Evolutionary conservation across 139 green algal genomes (phyloP), one percentile per base, ranked within the genome.

Genomic region (Picochlorum sp.): DNA sequence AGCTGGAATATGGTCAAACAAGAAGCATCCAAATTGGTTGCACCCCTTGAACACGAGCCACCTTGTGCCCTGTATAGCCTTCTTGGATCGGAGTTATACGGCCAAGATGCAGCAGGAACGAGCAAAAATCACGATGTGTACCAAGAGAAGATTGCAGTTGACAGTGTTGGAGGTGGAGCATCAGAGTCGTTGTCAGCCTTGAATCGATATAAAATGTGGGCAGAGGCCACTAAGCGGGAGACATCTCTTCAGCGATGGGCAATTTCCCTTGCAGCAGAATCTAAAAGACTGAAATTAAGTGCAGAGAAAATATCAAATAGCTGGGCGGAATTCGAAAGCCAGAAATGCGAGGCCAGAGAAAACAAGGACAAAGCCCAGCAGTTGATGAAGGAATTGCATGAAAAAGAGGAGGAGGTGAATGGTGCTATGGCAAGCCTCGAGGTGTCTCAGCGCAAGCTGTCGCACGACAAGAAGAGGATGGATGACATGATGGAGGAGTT

Each of bases 201-300:
- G 0, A 20, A 18, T 21, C n/a, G 16, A 13, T 54, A 54, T 54
- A 20, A 54, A 54, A 14, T 54, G 18, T 54, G 47, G 47, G 18
- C 16, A 20, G 64, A 78, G 1, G 56, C 57, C 3, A 61, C 59
- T 4, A 56, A 56, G 14, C 56, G 67, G 2, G 78, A 84, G 63
- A 83, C 78, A 3, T 63, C 63, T 5, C 68, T 83, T n/a, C 75
- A 83, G 63, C 75, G 75, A 45, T 84, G 78, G 78, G 66, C 64
- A 16, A 52, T 76, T 30, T 61, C 69, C 1, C 63, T 84, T 20
- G 65, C 76, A 61, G 49, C 71, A 44, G 75, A 77, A 50, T 61
- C 69, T 4, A 58, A 26, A 69, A 79, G 66, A 57, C 64, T n/a
- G 32, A 66, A 34, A 63, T 57, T 20, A 60, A 47, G 11, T 18